A percentile compares a stretch with the other conserved stretches of the same genome.
Evolutionary conservation across 2,329 filamentous ascomycete genomes (phyloP).

Genomic region (Fusarium sp.): DNA sequence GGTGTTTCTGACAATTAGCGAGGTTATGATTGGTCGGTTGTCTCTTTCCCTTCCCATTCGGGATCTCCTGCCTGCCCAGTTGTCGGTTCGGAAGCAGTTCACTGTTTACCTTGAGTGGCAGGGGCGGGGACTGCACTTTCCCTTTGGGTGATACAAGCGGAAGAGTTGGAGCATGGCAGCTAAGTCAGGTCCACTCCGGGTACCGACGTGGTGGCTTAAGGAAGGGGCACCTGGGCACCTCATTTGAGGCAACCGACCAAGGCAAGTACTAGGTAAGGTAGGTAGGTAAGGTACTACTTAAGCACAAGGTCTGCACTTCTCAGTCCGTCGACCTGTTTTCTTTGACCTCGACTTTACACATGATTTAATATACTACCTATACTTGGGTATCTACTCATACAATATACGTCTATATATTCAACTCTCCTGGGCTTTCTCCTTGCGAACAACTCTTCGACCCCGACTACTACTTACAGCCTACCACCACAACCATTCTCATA

Average conservation of each 20-base stretch:
- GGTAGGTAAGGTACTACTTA: conserved; percentile 14
- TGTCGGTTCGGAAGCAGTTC: conserved; percentile 20
- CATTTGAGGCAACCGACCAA: conserved; percentile 3
- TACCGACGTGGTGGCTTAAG: conserved; percentile 8
- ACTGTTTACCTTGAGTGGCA: conserved; percentile 1
- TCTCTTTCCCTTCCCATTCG: conserved; percentile 14
- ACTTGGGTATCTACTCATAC: too few relatives aligned
- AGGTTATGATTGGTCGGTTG: conserved; percentile 23
- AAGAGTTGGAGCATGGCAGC: conserved; percentile 4
- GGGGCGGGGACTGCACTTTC: background rate
- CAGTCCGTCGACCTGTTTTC: background rate
- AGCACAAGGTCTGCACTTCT: conserved; percentile 15
- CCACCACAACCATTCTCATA: background rate
- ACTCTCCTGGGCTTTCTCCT: background rate
- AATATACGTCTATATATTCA: background rate
- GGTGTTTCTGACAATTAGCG: conserved; percentile 39
- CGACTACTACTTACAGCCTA: conserved; percentile 6
- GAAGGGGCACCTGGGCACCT: background rate
- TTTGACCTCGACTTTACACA: background rate
- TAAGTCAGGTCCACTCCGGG: conserved; percentile 20
- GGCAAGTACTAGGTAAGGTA: background rate
- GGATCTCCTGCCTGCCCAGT: conserved; percentile 32
- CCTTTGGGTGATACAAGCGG: background rate
- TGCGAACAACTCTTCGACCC: background rate
- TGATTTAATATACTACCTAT: background rate